Evolutionary conservation across 257 asterid species (phyloP), one percentile per base, ranked within the genome.

Genomic region (Solanum sejunctum): DNA sequence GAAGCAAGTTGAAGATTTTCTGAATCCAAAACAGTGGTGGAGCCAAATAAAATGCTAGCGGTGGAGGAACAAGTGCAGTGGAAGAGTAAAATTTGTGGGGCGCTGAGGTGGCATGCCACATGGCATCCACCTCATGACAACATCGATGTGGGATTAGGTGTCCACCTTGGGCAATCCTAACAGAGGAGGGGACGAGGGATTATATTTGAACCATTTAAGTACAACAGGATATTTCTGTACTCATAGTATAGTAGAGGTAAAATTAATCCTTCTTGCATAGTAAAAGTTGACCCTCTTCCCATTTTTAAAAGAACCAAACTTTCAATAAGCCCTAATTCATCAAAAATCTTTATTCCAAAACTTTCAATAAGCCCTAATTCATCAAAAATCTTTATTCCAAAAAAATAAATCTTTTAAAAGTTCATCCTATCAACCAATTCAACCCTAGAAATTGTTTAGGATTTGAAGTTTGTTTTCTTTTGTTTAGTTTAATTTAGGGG

Each of bases 21-120:
- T 73, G 71, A 96, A 95, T 52, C 97, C 98, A 41, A 96, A 36
- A 36, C 41, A 36, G 41, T 12, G 17, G 17, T 51, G 57, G 57
- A 54, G 57, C 8, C 20, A 54, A 54, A 54, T 1, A 18, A 54
- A 15, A 54, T 54, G 57, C 20, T 54, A 54, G 7, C 1, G 57
- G 18, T 54, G 57, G 55, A 54, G 15, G 57, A 54, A 54, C 57
- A 54, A 54, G 57, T 15, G 57, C 3, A 54, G 20, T 18, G 20
- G 57, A 54, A 20, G 13, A 18, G 57, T 15, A 54, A 54, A 54
- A 54, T 13, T 13, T 18, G 57, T 54, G 15, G 57, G 57, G 57
- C 2, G 3, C 57, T 54, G 57, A 54, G 57, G 20, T 54, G 57
- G 57, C 18, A 54, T 54, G 57, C 57, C 57, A 15, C 8, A 7